Conservation (phyloP, 305 asterid genomes). For the Solanum hybrid region DNA sequence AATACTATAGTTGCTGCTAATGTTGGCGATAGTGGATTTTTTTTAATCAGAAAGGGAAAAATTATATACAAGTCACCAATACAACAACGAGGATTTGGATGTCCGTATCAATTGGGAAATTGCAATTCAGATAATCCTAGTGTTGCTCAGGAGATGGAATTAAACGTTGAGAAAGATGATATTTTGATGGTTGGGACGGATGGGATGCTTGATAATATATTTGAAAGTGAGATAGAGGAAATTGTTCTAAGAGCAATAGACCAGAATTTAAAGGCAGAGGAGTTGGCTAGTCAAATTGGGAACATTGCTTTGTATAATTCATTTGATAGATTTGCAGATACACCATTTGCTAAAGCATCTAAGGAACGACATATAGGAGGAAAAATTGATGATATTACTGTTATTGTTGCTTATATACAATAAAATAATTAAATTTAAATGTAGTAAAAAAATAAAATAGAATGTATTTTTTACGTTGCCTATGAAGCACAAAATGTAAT, state of each 20-base stretch:
- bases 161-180: conserved; percentile 12
- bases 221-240: conserved; percentile 5
- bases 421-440: neutral
- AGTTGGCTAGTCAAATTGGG: conserved; percentile 8
- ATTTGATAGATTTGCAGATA: conserved; percentile 10
- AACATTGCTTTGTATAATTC: conserved; percentile 17
- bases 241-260: neutral
- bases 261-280: neutral
- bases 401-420: conserved; percentile 10
- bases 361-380: conserved; percentile 18
- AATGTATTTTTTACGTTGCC: too few species aligned
- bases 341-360: conserved; percentile 10
- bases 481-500: neutral
- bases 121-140: neutral
- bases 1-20: conserved; percentile 7
- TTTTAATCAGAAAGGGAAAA: conserved; percentile 12
- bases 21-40: conserved; percentile 30
- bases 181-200: conserved; percentile 24
- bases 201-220: conserved; percentile 25
- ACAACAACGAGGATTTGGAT: conserved; percentile 11
- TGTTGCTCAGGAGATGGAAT: conserved; percentile 8
- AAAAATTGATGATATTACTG: conserved; percentile 26
- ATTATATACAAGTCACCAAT: conserved; percentile 4
- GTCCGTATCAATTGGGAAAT: conserved; percentile 26
- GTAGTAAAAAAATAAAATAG: neutral